phyloP scores from a whole-genome alignment of 2,329 filamentous ascomycete genomes.

The Cordyceps cateniannulata region DNA sequence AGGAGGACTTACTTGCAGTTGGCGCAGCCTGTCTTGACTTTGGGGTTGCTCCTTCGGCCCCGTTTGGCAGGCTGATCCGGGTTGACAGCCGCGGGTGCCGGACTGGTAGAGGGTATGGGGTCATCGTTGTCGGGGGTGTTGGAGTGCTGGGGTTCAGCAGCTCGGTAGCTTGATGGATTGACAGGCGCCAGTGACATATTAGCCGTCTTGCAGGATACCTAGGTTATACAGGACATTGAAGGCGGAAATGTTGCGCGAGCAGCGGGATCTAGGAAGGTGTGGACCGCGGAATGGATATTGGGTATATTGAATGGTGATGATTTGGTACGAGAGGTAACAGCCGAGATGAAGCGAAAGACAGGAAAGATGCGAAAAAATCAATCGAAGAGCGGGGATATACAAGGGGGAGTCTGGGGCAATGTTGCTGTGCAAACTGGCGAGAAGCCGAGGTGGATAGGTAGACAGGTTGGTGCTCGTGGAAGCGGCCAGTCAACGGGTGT shows the following conservation, averaged over 20 bases:
- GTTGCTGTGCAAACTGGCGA: background rate
- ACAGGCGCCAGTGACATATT: background rate
- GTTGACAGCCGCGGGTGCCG: background rate
- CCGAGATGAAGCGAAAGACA: background rate
- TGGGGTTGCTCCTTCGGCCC: constrained; percentile 48
- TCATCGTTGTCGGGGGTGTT: no score
- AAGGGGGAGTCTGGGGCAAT: background rate
- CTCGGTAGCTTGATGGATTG: background rate
- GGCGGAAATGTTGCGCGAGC: background rate
- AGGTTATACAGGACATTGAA: constrained; percentile 2
- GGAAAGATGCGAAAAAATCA: background rate
- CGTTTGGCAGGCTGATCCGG: constrained; percentile 28
- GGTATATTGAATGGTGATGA: background rate
- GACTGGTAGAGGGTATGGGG: background rate
- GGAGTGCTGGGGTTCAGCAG: background rate
- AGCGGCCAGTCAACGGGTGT: background rate
- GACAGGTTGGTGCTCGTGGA: no score
- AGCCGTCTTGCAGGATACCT: background rate
- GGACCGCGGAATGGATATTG: background rate
- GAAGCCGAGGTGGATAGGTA: background rate
- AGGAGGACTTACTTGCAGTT: constrained; percentile 57
- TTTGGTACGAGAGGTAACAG: background rate
- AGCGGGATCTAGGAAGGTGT: background rate
- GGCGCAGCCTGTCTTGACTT: constrained; percentile 60
- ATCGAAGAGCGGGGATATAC: background rate